Base-by-base conservation (phyloP, 1,139 yeast genomes). In the Scheffersomyces illinoinensis region DNA sequence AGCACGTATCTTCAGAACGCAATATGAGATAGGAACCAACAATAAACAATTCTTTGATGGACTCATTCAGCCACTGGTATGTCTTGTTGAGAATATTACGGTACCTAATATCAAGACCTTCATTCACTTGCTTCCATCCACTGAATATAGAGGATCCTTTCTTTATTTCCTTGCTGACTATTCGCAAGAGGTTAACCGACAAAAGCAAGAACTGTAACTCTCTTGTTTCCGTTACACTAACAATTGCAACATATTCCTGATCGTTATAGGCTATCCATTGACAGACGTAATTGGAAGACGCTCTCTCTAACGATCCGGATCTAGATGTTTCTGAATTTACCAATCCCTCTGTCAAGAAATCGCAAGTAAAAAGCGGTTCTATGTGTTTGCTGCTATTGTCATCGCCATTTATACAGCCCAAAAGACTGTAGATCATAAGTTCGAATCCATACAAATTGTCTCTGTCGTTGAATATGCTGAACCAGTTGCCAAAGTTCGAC, bases 401-500 rank as follows among this genome's bases (percentile, higher is more conserved):
- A n/a, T 48, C 24, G 17, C 24, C n/a, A 14, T 24, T 19, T 8
- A 48, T 48, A 24, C 51, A 48, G 8, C 75, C 77, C 50, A 75
- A 58, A 8, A 71, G 57, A 56, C 72, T 72, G 59, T 68, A 75
- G 4, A 78, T 68, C 53, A 66, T 68, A 52, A 79, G 61, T 17
- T 66, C 64, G 61, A 71, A 77, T 12, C 82, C 82, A 58, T 66
- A 72, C 18, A 78, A 64, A 24, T 58, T 55, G 52, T 70, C 74
- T 2, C 57, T 58, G 47, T 61, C 64, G 59, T 71, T 71, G 56
- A 78, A 75, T 54, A 71, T 64, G 51, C 69, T 64, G 6, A 79
- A 61, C 82, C 82, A 79, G 46, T 70, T 71, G 0, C 83, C 82
- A 1, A 74, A 68, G 2, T 62, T 56, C 0, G 79, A 72, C 83